phyloP scores from a whole-genome alignment of 2,329 filamentous ascomycete genomes.

The Hypoxylon sp. region DNA sequence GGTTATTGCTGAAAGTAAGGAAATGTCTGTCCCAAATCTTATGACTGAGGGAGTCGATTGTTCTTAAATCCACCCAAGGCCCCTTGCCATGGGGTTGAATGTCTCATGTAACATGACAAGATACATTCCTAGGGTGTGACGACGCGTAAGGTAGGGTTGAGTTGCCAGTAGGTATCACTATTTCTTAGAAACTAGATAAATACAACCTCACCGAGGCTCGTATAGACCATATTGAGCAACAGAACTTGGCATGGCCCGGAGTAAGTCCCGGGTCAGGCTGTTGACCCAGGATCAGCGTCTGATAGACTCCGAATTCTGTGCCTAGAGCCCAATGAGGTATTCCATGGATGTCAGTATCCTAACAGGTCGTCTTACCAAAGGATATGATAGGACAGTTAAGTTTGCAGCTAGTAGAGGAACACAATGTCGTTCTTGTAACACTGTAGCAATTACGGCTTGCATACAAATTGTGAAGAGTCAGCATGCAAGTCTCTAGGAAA shows the following conservation, averaged over 20 bases:
- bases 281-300: conserved; percentile 7
- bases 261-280: conserved; percentile 1
- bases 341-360: background rate
- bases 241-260: background rate
- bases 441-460: too few species aligned
- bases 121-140: background rate
- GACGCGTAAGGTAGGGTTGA: background rate
- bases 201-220: background rate
- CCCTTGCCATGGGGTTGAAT: background rate
- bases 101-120: background rate
- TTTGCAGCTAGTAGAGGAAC: background rate
- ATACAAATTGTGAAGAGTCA: too few species aligned
- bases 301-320: background rate
- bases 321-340: background rate
- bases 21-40: background rate
- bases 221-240: background rate
- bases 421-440: too few species aligned
- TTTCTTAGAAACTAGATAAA: background rate
- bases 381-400: background rate
- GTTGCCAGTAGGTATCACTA: background rate
- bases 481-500: too few species aligned
- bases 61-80: background rate
- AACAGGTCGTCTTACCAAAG: background rate
- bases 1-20: background rate
- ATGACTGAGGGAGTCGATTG: background rate